Evolutionary conservation across 2,329 filamentous ascomycete species (phyloP), one percentile per base, ranked within the genome.

Genomic region (Lachnellula subtilissima): DNA sequence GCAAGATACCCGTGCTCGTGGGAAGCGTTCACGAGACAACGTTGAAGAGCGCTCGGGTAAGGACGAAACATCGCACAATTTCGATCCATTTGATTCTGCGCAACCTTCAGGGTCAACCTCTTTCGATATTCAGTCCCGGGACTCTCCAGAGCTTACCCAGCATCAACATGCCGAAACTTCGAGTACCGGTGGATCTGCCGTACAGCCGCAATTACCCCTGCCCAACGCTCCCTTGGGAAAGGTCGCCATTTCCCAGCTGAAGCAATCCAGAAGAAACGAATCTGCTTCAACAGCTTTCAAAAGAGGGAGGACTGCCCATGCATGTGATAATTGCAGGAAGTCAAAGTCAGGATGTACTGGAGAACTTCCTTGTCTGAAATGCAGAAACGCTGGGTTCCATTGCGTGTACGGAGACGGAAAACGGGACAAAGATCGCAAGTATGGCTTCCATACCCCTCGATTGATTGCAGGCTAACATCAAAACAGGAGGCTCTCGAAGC

Each of bases 301-400:
- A 53, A 64, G 64, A 55, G 61, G 57, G 1, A 56, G 64, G 25
- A 67, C 62, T 8, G 57, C 60, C 36, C 65, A 67, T 47, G 72
- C 73, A 5, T 74, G 73, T 52, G 54, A 63, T 2, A 51, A 61
- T n/a, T 74, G 73, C 58, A 66, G 72, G 3, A 60, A 56, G 37
- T 65, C 68, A 12, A 74, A 74, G 52, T 64, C 68, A 0, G 73
- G 70, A 36, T 74, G 73, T 53, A 71, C 67, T 0, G 72, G 72
- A 1, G 61, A 47, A 0, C 50, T 61, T 9, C 71, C 72, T 7
- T 73, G 72, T 19, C 40, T 32, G 23, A 61, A 70, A 54, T 73
- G 72, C 55, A 58, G 55, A n/a, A 64, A 60, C 46, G 54, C 59
- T 6, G 43, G 53, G 8, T 52, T 61, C 11, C 23, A 47, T 6